Conservation (phyloP, 768 basidiomycete genomes). For the Clavaria fumosa region DNA sequence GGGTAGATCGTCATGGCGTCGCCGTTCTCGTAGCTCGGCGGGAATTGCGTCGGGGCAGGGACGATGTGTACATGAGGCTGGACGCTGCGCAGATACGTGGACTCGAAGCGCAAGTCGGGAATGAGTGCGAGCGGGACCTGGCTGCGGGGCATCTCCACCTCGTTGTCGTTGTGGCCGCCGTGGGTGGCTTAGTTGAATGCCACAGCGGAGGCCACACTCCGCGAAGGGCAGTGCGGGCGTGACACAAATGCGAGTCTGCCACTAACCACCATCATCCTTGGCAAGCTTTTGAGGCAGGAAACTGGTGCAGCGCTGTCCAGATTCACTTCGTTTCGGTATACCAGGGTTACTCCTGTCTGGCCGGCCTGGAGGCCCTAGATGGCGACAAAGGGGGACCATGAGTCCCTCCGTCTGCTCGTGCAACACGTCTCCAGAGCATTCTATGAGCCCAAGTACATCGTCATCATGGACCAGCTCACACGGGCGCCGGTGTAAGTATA, state of each 20-base stretch:
- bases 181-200: too few relatives aligned
- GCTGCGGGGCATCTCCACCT: not conserved
- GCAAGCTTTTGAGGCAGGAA: too few relatives aligned
- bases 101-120: slow-evolving; percentile 66
- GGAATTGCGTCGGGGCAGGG: not conserved
- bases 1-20: not conserved
- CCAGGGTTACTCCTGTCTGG: not conserved
- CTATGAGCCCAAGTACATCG: slow-evolving; percentile 84
- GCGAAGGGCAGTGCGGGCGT: too few relatives aligned
- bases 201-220: too few relatives aligned
- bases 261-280: too few relatives aligned
- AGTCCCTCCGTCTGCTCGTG: slow-evolving; percentile 72
- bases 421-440: slow-evolving; percentile 89
- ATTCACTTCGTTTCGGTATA: too few relatives aligned
- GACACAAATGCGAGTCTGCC: too few relatives aligned
- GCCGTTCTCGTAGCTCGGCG: not conserved
- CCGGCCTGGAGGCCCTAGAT: slow-evolving; percentile 18
- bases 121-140: slow-evolving; percentile 30
- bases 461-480: slow-evolving; percentile 88
- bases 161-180: too few relatives aligned
- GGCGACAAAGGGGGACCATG: slow-evolving; percentile 67
- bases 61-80: slow-evolving; percentile 33
- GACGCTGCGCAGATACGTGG: slow-evolving; percentile 50
- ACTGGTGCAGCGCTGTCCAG: too few relatives aligned
- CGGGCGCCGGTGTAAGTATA: slow-evolving; percentile 87